Evolutionary conservation across 2,329 filamentous ascomycete species (phyloP).

Genomic region (Podosphaera aphanis): DNA sequence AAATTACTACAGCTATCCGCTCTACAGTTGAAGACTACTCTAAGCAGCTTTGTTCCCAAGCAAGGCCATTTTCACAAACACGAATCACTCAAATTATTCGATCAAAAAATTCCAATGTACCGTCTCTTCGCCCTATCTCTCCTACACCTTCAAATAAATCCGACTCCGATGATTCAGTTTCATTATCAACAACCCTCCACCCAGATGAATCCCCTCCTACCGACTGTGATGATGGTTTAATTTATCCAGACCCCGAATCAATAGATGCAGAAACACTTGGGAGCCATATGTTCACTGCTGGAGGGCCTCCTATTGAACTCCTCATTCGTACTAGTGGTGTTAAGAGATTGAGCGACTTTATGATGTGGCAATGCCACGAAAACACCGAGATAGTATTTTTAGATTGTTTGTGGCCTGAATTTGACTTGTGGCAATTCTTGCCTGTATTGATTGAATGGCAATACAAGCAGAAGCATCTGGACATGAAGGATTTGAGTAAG

Average conservation of each 20-base stretch:
- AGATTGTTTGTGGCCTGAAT: slow-evolving; percentile 84
- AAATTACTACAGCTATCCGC: slow-evolving; percentile 77
- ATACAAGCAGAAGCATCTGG: slow-evolving; percentile 24
- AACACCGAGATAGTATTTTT: slow-evolving; percentile 82
- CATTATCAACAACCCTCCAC: slow-evolving; percentile 31
- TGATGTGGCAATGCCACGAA: slow-evolving; percentile 96
- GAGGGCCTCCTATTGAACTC: slow-evolving; percentile 69
- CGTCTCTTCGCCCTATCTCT: slow-evolving; percentile 20
- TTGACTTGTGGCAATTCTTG: slow-evolving; percentile 79
- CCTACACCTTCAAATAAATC: slow-evolving; percentile 22
- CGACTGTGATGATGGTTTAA: slow-evolving; percentile 11
- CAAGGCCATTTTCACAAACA: slow-evolving; percentile 62
- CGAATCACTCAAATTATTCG: slow-evolving; percentile 73
- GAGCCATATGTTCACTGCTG: slow-evolving; percentile 69
- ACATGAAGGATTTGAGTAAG: slow-evolving; percentile 10
- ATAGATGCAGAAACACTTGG: slow-evolving; percentile 68
- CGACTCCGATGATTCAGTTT: slow-evolving; percentile 26
- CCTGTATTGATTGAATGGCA: slow-evolving; percentile 86
- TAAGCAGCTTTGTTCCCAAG: slow-evolving; percentile 37
- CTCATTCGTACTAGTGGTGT: slow-evolving; percentile 85
- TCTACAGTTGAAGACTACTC: slow-evolving; percentile 74
- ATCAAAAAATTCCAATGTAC: slow-evolving; percentile 29
- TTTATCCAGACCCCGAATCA: slow-evolving; percentile 54
- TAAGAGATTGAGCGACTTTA: slow-evolving; percentile 80
- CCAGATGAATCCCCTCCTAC: slow-evolving; percentile 13